Conservation (phyloP, 129 eudicot species). For the Saposhnikovia divaricata region DNA sequence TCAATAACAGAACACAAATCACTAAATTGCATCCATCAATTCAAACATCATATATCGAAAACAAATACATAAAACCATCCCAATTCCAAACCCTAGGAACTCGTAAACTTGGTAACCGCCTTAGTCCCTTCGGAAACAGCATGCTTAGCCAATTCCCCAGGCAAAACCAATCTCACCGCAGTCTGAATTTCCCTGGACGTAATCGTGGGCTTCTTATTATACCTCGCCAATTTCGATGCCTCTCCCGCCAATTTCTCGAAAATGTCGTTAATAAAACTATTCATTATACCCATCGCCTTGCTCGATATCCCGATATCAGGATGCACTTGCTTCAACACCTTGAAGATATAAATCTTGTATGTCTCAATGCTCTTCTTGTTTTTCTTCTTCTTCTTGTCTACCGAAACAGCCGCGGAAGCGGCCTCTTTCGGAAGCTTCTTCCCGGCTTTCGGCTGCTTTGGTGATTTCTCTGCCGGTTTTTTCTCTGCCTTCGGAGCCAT, state of each 20-base stretch:
- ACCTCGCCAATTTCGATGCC: background rate
- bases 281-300: constrained; percentile 4
- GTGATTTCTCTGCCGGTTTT: background rate
- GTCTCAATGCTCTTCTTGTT: background rate
- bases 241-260: background rate
- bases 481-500: constrained; percentile 1
- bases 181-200: constrained; percentile 9
- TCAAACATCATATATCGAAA: background rate
- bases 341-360: background rate
- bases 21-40: background rate
- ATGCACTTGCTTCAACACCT: constrained; percentile 7
- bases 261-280: background rate
- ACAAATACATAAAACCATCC: background rate
- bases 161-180: constrained; percentile 1
- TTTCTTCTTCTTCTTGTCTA: background rate
- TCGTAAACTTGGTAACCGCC: constrained; percentile 6
- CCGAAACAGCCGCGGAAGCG: no score
- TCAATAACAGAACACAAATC: background rate
- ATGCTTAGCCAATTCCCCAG: constrained; percentile 6
- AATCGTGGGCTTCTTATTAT: constrained; percentile 1
- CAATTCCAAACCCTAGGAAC: background rate
- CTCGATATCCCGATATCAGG: constrained; percentile 11
- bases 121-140: constrained; percentile 3
- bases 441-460: background rate
- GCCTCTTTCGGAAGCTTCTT: constrained; percentile 5